Percentiles rank a stretch among this genome's conserved stretches.
Evolutionary conservation across 768 basidiomycete genomes (phyloP).

Genomic region (Dacryopinax primogenitus): DNA sequence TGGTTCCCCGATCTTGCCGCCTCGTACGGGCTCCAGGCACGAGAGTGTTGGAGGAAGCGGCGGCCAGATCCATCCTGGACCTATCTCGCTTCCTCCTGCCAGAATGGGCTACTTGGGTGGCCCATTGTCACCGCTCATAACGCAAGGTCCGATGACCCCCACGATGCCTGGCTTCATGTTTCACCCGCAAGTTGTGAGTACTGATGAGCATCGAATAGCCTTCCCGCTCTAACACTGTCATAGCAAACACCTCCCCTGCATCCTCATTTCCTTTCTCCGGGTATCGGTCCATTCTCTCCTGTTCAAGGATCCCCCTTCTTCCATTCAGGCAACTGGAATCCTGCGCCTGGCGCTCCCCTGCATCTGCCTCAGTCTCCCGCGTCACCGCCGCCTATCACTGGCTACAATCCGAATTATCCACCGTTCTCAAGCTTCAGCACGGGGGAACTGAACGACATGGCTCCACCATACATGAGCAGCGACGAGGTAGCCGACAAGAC

Average conservation of each 20-base stretch:
- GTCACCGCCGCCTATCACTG: background rate
- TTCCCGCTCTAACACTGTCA: background rate
- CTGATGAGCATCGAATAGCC: background rate
- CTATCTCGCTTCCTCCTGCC: slow-evolving; percentile 54
- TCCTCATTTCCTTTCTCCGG: slow-evolving; percentile 29
- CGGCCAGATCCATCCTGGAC: slow-evolving; percentile 51
- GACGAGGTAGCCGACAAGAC: background rate
- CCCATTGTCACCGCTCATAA: slow-evolving; percentile 41
- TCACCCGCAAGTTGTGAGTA: slow-evolving; percentile 34
- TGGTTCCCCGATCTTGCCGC: slow-evolving; percentile 28
- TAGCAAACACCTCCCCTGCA: slow-evolving; percentile 32
- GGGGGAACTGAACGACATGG: background rate
- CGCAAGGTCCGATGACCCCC: slow-evolving; percentile 86
- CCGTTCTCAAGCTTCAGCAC: background rate
- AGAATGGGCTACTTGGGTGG: slow-evolving; percentile 22
- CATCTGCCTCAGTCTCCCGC: slow-evolving; percentile 13
- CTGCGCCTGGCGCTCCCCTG: slow-evolving; percentile 49
- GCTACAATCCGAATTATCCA: background rate
- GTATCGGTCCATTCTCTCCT: slow-evolving; percentile 22
- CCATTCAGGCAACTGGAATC: slow-evolving; percentile 33
- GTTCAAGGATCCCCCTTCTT: slow-evolving; percentile 10
- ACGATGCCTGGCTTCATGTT: slow-evolving; percentile 95
- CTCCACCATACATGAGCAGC: background rate
- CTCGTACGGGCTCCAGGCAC: slow-evolving; percentile 24
- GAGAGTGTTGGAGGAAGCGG: slow-evolving; percentile 8